Evolutionary conservation across 495 filamentous ascomycete genomes (phyloP).

Genomic region (Cercophora newfieldiana): DNA sequence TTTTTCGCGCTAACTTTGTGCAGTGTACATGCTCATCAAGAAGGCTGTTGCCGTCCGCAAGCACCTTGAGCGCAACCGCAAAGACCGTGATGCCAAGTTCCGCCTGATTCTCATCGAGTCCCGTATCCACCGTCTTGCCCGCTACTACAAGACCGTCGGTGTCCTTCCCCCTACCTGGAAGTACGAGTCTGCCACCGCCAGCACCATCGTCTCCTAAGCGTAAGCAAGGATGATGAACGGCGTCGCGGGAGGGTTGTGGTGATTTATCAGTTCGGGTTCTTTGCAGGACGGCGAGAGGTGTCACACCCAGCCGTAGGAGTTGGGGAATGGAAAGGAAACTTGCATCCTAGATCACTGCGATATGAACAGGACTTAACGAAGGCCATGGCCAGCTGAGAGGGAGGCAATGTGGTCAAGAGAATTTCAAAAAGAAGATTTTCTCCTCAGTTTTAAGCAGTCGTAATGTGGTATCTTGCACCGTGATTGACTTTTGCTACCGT

Average conservation of each 20-base stretch:
- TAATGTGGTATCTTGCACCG: conserved; percentile 10
- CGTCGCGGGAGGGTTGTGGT: conserved; percentile 20
- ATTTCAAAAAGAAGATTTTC: background rate
- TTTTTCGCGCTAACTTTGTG: conserved; percentile 56
- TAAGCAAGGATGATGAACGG: conserved; percentile 6
- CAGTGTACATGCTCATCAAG: conserved; percentile 88
- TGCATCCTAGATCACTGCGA: conserved; percentile 32
- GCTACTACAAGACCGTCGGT: conserved; percentile 97
- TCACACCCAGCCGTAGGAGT: conserved; percentile 28
- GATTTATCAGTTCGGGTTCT: conserved; percentile 20
- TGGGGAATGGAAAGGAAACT: conserved; percentile 39
- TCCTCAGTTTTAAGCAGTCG: background rate
- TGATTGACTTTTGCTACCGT: background rate
- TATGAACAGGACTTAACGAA: conserved; percentile 2
- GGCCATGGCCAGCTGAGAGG: background rate
- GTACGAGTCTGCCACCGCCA: conserved; percentile 76
- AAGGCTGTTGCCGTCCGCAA: conserved; percentile 99
- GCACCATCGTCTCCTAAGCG: conserved; percentile 64
- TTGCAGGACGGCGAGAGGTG: conserved; percentile 24
- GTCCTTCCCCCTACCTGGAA: conserved; percentile 98
- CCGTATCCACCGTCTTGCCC: conserved; percentile 95
- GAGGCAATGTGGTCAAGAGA: conserved; percentile 2
- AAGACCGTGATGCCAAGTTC: conserved; percentile 99
- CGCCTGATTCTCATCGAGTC: conserved; percentile 99
- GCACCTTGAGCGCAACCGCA: conserved; percentile 99